These are phyloP conservation scores for Taphrina pruni DNA, from an alignment of 1,139 yeast species.

Conservation along the genomic window DNA sequence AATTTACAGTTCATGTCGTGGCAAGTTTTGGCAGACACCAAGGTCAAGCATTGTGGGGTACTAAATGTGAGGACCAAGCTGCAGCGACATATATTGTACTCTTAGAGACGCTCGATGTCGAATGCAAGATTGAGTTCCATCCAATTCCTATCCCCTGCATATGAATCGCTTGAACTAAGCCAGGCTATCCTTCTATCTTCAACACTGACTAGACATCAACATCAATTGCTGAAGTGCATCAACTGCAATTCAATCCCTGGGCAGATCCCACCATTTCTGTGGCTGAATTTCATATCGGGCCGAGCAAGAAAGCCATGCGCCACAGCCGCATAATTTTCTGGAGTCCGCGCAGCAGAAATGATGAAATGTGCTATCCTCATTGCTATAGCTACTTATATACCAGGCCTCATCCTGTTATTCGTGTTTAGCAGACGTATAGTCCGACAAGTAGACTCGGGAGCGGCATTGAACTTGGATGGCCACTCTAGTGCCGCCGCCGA, in stretches of 20 bases:
- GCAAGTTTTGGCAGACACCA: too few species aligned
- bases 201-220: neutral
- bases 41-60: slow-evolving; percentile 1
- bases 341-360: neutral
- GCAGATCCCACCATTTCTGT: neutral
- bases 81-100: neutral
- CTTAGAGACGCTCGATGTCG: neutral
- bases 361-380: neutral
- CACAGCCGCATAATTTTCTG: slow-evolving; percentile 14
- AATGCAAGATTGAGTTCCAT: too few species aligned
- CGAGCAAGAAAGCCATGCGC: slow-evolving; percentile 7
- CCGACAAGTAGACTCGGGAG: too few species aligned
- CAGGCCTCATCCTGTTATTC: too few species aligned
- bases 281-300: slow-evolving; percentile 10
- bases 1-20: too few species aligned
- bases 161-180: too few species aligned
- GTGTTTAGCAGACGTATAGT: too few species aligned
- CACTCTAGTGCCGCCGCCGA: slow-evolving; percentile 89
- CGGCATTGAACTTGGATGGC: slow-evolving; percentile 60
- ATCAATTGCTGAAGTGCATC: neutral
- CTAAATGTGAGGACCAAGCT: neutral
- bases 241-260: too few species aligned
- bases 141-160: too few species aligned
- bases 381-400: too few species aligned
- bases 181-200: too few species aligned